Evolutionary conservation across 2,329 filamentous ascomycete genomes (phyloP).

Genomic region (Pseudocercospora cruenta): DNA sequence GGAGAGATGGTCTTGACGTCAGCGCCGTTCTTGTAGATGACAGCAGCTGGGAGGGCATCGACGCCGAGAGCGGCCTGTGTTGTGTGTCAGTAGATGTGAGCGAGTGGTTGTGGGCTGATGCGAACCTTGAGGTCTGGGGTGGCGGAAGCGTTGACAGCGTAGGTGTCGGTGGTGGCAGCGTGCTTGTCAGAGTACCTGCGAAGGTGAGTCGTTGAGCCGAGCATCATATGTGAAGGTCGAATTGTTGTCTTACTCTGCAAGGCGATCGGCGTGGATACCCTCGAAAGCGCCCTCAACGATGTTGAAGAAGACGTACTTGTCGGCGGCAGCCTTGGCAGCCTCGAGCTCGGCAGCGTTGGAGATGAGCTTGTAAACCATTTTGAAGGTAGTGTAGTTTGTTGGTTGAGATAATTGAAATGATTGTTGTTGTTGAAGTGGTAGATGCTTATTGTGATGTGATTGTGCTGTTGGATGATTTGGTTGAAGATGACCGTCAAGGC

Average conservation of each 20-base stretch:
- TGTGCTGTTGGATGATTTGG: background rate
- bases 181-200: background rate
- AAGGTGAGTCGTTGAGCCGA: background rate
- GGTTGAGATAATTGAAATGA: background rate
- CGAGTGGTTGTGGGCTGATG: background rate
- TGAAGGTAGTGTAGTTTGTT: background rate
- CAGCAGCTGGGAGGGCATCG: background rate
- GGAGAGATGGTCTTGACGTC: conserved; percentile 4
- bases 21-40: conserved; percentile 8
- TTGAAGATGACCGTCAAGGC: background rate
- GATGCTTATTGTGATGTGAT: background rate
- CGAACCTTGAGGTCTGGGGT: conserved; percentile 1
- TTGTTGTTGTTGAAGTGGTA: background rate
- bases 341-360: conserved; percentile 8
- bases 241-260: background rate
- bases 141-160: background rate
- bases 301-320: conserved; percentile 8
- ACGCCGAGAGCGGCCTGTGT: background rate
- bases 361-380: conserved; percentile 7
- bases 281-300: conserved; percentile 3
- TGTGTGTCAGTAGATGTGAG: background rate
- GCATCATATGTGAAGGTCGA: no score
- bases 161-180: conserved; percentile 3
- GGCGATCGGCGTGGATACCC: background rate
- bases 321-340: conserved; percentile 1